Evolutionary conservation across 306 rosid species (phyloP).

Genomic region (Castanopsis chinensis): DNA sequence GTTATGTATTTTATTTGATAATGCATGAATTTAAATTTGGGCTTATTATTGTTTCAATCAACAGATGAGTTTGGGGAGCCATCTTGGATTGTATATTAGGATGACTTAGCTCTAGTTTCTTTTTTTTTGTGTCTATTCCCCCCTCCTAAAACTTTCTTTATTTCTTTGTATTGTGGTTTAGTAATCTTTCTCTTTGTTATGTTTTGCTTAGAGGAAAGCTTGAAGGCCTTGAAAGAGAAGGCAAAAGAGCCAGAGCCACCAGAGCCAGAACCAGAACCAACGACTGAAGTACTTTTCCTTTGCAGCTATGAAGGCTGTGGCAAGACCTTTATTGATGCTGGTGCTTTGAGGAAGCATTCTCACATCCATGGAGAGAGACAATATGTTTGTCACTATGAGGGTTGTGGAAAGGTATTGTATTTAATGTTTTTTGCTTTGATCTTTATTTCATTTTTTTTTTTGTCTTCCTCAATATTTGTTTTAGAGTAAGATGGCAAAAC

Average conservation of each 20-base stretch:
- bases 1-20: no score
- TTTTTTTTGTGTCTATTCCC: neutral
- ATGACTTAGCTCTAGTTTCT: neutral
- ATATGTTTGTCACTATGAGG: slow-evolving; percentile 78
- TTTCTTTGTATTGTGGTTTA: slow-evolving; percentile 17
- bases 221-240: slow-evolving; percentile 70
- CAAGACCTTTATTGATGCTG: slow-evolving; percentile 94
- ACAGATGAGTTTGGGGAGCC: neutral
- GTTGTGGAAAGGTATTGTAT: slow-evolving; percentile 86
- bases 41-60: neutral
- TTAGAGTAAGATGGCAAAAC: neutral
- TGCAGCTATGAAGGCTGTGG: slow-evolving; percentile 98
- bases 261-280: slow-evolving; percentile 96
- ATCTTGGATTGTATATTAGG: neutral
- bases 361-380: slow-evolving; percentile 98
- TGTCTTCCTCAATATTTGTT: neutral
- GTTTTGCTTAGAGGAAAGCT: slow-evolving; percentile 59
- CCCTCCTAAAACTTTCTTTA: neutral
- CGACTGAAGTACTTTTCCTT: slow-evolving; percentile 95
- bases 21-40: no score
- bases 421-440: neutral
- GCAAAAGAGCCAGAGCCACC: slow-evolving; percentile 59
- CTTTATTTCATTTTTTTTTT: neutral
- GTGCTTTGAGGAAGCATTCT: slow-evolving; percentile 97
- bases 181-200: slow-evolving; percentile 20